Evolutionary conservation across 2,329 filamentous ascomycete genomes (phyloP).

Genomic region (Xylariaceae sp.): DNA sequence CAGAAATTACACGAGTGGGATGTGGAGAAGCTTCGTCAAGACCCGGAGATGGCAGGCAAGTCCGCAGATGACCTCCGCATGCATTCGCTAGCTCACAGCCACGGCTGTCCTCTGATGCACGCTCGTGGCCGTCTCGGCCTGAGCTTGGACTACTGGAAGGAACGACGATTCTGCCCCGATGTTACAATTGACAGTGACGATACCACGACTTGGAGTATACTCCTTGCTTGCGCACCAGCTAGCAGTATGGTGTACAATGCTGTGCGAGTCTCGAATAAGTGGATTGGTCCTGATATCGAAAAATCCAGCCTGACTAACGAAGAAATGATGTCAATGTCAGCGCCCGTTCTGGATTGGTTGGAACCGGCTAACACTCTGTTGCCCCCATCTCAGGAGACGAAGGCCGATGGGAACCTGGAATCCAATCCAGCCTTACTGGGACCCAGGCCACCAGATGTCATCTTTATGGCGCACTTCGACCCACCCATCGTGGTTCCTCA

Average conservation of each 20-base stretch:
- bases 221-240: slow-evolving; percentile 58
- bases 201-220: slow-evolving; percentile 59
- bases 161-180: slow-evolving; percentile 46
- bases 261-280: slow-evolving; percentile 67
- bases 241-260: slow-evolving; percentile 44
- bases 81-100: slow-evolving; percentile 63
- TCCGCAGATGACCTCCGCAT: slow-evolving; percentile 46
- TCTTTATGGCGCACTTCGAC: slow-evolving; percentile 70
- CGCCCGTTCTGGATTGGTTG: slow-evolving; percentile 61
- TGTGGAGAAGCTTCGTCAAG: slow-evolving; percentile 50
- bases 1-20: slow-evolving; percentile 69
- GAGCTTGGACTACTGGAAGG: slow-evolving; percentile 74
- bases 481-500: slow-evolving; percentile 69
- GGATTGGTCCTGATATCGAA: slow-evolving; percentile 66
- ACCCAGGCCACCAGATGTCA: slow-evolving; percentile 62
- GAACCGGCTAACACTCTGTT: slow-evolving; percentile 65
- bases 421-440: slow-evolving; percentile 35
- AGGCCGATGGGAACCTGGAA: slow-evolving; percentile 49
- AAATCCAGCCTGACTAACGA: slow-evolving; percentile 47
- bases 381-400: slow-evolving; percentile 40
- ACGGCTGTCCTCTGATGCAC: slow-evolving; percentile 70
- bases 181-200: slow-evolving; percentile 32
- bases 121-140: slow-evolving; percentile 62
- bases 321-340: slow-evolving; percentile 32
- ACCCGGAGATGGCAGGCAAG: slow-evolving; percentile 39